A percentile compares a stretch with the other conserved stretches of the same genome.
phyloP scores from a whole-genome alignment of 2,329 filamentous ascomycete genomes.

The Ophiostoma himal-ulmi region DNA sequence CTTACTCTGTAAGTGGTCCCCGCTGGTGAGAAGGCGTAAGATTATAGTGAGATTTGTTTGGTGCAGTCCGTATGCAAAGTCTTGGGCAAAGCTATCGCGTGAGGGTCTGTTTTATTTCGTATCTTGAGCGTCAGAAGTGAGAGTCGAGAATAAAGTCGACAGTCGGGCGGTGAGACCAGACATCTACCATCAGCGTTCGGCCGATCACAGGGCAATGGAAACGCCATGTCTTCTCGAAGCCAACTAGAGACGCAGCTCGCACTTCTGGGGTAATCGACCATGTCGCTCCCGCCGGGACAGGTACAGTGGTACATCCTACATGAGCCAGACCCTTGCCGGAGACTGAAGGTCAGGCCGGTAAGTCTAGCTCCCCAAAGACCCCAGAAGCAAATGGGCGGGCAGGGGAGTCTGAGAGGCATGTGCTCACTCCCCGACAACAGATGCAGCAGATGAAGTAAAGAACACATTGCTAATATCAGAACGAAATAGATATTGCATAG shows the following conservation, averaged over 20 bases:
- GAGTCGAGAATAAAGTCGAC: neutral
- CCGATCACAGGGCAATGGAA: neutral
- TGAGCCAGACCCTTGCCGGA: neutral
- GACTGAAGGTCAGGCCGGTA: too few relatives aligned
- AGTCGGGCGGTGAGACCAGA: too few relatives aligned
- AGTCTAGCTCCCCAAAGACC: too few relatives aligned
- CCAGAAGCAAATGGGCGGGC: too few relatives aligned
- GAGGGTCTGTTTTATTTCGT: too few relatives aligned
- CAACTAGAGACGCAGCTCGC: neutral
- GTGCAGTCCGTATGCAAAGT: neutral
- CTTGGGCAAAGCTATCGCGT: neutral
- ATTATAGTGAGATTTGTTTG: neutral
- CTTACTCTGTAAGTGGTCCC: neutral
- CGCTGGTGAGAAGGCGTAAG: neutral
- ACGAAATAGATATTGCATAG: neutral
- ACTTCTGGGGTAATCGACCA: neutral
- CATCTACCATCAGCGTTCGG: too few relatives aligned
- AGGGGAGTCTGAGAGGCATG: neutral
- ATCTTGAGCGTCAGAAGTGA: neutral
- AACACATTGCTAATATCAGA: neutral
- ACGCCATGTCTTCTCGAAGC: neutral
- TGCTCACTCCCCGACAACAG: neutral
- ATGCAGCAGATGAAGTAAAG: neutral
- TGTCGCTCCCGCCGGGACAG: neutral
- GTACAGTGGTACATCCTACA: too few relatives aligned